Evolutionary conservation across 441 rosid genomes (phyloP).

Genomic region (Hypseocharis bilobata): DNA sequence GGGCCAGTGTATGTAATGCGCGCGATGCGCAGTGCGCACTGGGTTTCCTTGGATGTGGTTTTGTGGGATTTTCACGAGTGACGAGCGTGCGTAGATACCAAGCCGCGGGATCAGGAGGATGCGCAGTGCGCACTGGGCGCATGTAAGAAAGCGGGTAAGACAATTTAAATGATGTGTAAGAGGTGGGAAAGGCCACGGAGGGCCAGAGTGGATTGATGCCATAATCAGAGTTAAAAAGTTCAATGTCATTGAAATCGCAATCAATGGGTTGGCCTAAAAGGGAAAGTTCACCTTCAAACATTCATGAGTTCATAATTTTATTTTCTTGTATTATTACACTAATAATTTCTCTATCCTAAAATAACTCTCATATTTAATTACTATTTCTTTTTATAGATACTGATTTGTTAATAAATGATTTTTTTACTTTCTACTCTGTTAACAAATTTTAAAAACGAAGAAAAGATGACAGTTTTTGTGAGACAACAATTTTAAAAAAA

Average conservation of each 20-base stretch:
- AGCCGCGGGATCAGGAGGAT: neutral
- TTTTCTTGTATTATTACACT: too few species aligned
- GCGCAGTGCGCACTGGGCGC: constrained; percentile 11
- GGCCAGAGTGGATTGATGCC: neutral
- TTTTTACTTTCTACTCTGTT: too few species aligned
- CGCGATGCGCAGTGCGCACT: constrained; percentile 12
- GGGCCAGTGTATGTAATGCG: neutral
- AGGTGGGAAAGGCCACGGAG: neutral
- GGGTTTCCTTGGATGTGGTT: neutral
- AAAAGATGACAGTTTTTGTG: too few species aligned
- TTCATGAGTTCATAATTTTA: neutral
- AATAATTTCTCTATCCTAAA: too few species aligned
- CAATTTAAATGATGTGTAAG: neutral
- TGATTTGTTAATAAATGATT: too few species aligned
- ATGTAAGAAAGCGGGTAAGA: neutral
- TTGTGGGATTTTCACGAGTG: neutral
- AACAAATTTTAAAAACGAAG: too few species aligned
- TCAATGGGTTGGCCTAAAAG: constrained; percentile 9
- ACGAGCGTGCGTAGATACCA: neutral
- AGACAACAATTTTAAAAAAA: too few species aligned
- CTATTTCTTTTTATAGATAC: too few species aligned
- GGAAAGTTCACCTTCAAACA: neutral
- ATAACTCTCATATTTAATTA: too few species aligned
- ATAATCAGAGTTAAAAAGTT: constrained; percentile 17
- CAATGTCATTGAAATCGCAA: neutral